phyloP scores from a whole-genome alignment of 2,329 filamentous ascomycete genomes.

The Fonsecaea pedrosoi region DNA sequence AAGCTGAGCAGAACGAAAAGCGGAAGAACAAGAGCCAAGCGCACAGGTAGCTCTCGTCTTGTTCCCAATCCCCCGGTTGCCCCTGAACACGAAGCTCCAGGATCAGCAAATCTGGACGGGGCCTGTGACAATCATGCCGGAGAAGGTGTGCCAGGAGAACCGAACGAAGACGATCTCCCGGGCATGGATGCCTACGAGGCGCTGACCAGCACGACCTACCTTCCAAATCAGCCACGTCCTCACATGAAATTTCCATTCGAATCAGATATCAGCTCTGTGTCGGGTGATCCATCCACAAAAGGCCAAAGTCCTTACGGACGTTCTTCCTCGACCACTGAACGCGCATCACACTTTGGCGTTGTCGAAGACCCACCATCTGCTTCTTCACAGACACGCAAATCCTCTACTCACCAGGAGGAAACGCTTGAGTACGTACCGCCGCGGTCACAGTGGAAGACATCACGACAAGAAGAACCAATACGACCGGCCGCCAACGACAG shows the following conservation, averaged over 20 bases:
- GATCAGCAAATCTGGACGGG: neutral
- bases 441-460: constrained; percentile 21
- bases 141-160: neutral
- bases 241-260: neutral
- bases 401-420: neutral
- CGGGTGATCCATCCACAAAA: constrained; percentile 17
- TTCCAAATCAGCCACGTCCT: constrained; percentile 2
- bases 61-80: neutral
- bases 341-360: constrained; percentile 6
- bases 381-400: neutral
- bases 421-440: constrained; percentile 16
- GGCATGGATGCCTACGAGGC: constrained; percentile 17
- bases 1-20: constrained; percentile 1
- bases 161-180: constrained; percentile 17
- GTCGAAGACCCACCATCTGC: neutral
- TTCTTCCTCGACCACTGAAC: neutral
- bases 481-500: constrained; percentile 1
- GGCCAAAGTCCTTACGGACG: constrained; percentile 18
- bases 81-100: neutral
- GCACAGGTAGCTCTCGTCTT: neutral
- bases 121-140: neutral
- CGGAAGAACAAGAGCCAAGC: neutral
- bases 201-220: constrained; percentile 22
- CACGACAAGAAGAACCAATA: neutral
- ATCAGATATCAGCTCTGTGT: constrained; percentile 10